Evolutionary conservation across 495 filamentous ascomycete genomes (phyloP), one percentile per base, ranked within the genome.

Genomic region (Neurospora tetrasperma): DNA sequence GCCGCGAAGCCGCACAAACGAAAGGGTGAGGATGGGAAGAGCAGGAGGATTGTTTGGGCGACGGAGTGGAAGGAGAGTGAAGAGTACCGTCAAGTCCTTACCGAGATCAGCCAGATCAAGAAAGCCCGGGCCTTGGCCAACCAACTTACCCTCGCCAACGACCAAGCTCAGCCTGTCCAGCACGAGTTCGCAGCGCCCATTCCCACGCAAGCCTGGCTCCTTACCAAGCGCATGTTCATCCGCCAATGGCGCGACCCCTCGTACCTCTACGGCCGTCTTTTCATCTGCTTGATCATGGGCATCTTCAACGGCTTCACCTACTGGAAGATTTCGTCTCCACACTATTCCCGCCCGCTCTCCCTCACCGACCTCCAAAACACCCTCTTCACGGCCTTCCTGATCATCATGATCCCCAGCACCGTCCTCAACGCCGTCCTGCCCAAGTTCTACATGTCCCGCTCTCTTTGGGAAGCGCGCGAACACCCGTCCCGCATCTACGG

Each of bases 261-360:
- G 0, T 97, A 97, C 76, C 85, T 96, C 16, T 92, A 91, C 77
- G 89, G 90, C 4, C 86, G 88, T 73, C 73, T 85, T 88, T 72
- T 91, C 87, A 62, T 94, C 0, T 70, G 80, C 3, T 74, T 85
- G 8, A 72, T 84, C 23, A 69, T 80, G 16, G 96, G 83, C 79
- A 42, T 94, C 16, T 94, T 94, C 84, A 93, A 92, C 79, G 91
- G 92, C n/a, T 96, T 96, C 79, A 94, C 94, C 18, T 97, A 96
- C 83, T 96, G 87, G 83, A 85, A 89, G 76, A 85, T 95, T 9
- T 66, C 54, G 1, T 66, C 54, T 38, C 54, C 54, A 1, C 10
- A 5, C 5, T 31, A 38, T 6, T 18, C 27, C 54, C 14, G 3
- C 54, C 54, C 54, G 0, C 14, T 66, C 12, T 66, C 54, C 2